Conservation (phyloP, 1,284 basidiomycete genomes). For the Leccinum griseonigrum region DNA sequence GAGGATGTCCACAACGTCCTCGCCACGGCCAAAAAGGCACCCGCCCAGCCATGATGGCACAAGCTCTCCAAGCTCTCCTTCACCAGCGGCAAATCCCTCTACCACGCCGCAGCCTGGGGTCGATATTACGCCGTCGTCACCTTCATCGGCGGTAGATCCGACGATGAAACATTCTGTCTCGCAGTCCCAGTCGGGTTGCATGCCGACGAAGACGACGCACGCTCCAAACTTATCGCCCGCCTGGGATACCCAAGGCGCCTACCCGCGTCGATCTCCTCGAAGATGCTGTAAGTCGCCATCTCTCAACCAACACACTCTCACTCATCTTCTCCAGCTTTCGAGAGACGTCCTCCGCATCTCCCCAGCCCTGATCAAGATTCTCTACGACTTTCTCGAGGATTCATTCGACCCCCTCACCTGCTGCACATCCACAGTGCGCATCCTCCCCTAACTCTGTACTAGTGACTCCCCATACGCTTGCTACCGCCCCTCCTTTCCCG, state of each 20-base stretch:
- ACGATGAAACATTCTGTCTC: slow-evolving; percentile 72
- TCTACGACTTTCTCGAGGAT: no score
- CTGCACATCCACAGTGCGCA: no score
- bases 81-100: slow-evolving; percentile 73
- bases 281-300: slow-evolving; percentile 66
- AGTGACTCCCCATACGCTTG: no score
- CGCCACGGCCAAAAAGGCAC: slow-evolving; percentile 89
- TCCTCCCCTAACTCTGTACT: no score
- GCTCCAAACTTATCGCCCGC: slow-evolving; percentile 81
- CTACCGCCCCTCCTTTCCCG: no score
- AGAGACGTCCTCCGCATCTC: slow-evolving; percentile 87
- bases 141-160: slow-evolving; percentile 64
- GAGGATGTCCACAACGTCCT: slow-evolving; percentile 98
- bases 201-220: slow-evolving; percentile 69
- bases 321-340: slow-evolving; percentile 50
- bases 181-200: slow-evolving; percentile 82
- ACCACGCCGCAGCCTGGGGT: slow-evolving; percentile 41
- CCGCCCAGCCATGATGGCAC: slow-evolving; percentile 97
- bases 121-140: slow-evolving; percentile 70
- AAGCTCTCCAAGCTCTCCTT: slow-evolving; percentile 60
- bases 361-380: no score
- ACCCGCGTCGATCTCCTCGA: slow-evolving; percentile 83
- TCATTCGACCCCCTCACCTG: no score
- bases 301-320: background rate
- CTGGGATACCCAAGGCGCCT: slow-evolving; percentile 82